A percentile compares a stretch with the other conserved stretches of the same genome.
Conservation (phyloP, 2,329 filamentous ascomycete genomes). For the Chalaropsis thielavioides region DNA sequence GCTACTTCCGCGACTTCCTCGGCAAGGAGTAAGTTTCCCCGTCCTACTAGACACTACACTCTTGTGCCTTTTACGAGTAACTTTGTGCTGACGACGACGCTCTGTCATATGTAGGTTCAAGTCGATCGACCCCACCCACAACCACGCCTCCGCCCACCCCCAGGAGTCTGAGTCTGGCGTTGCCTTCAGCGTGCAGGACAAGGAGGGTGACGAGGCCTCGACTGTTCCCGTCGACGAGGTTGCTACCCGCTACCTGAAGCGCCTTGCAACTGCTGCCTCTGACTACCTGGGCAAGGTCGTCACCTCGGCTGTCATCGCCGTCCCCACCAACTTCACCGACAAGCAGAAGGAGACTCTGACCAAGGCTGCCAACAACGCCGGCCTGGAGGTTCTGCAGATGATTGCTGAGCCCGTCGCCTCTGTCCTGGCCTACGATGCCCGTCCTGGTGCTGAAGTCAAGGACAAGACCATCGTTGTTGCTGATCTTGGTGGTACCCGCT, state of each 20-base stretch:
- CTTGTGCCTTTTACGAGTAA: neutral
- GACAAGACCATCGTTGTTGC: slow-evolving; percentile 90
- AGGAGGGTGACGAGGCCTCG: slow-evolving; percentile 37
- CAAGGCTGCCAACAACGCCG: slow-evolving; percentile 64
- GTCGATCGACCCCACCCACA: slow-evolving; percentile 89
- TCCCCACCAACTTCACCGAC: slow-evolving; percentile 86
- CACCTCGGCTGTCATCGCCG: slow-evolving; percentile 84
- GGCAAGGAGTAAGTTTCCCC: slow-evolving; percentile 62
- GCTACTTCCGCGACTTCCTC: slow-evolving; percentile 90
- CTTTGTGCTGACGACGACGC: neutral
- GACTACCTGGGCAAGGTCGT: slow-evolving; percentile 89
- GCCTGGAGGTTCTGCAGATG: slow-evolving; percentile 79
- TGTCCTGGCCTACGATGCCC: slow-evolving; percentile 79
- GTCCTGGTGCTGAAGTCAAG: slow-evolving; percentile 53
- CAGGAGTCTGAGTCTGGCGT: slow-evolving; percentile 56
- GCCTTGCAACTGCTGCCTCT: slow-evolving; percentile 67
- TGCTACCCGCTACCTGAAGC: slow-evolving; percentile 68
- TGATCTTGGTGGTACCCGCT: slow-evolving; percentile 83
- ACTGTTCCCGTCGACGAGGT: slow-evolving; percentile 66
- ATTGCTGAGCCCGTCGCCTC: slow-evolving; percentile 84
- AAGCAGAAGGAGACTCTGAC: slow-evolving; percentile 70
- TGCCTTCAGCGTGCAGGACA: slow-evolving; percentile 71
- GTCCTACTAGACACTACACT: neutral
- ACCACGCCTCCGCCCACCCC: slow-evolving; percentile 85
- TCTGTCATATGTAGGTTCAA: slow-evolving; percentile 44